Base-by-base conservation (phyloP, 2,329 filamentous ascomycete genomes). In the Ophiocordyceps camponoti-saundersi region DNA sequence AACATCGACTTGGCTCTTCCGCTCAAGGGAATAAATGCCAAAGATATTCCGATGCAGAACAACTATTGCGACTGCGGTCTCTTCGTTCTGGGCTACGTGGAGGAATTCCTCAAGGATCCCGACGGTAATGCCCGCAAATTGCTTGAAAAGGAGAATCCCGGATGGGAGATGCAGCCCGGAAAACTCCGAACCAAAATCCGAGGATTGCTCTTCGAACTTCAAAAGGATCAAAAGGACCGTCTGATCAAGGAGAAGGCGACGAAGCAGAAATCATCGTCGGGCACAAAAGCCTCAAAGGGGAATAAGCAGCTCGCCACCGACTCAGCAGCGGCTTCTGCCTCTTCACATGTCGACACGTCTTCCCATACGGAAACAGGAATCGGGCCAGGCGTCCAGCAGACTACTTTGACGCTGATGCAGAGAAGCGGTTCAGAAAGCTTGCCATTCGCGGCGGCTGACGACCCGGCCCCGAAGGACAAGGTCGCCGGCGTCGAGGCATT, bases 41-140 rank as follows among this genome's bases (percentile, higher is more conserved):
- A 76, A 49, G 70, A 73, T 8, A 81, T 95, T 15, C 90, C 92
- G 0, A 66, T 75, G 50, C 92, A 98, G 61, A 65, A 77, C 44
- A 96, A 98, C 57, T 84, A 74, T 54, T 89, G 77, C 50, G 92
- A 98, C 59, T 98, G 92, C 56, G 92, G 92, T 10, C 67, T 95
- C 0, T 98, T 84, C 55, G 67, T 96, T 3, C 67, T 95, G 4
- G 83, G 81, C 2, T 98, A 96, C 56, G 71, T 94, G 46, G 76
- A 87, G 52, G 79, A 84, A 52, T 95, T 98, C 52, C 72, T 93
- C 16, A 71, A 77, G 46, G 66, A 86, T 49, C 90, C 90, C 0
- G 77, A 85, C 51, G 61, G 59, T 0, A 92, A 93, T 53, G 70
- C 85, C 16, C 65, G 65, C 20, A 80, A 75, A 50, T 65, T 94